Evolutionary conservation across 352 stramenopile genomes (phyloP).

Genomic region (Pythium plurisporium): DNA sequence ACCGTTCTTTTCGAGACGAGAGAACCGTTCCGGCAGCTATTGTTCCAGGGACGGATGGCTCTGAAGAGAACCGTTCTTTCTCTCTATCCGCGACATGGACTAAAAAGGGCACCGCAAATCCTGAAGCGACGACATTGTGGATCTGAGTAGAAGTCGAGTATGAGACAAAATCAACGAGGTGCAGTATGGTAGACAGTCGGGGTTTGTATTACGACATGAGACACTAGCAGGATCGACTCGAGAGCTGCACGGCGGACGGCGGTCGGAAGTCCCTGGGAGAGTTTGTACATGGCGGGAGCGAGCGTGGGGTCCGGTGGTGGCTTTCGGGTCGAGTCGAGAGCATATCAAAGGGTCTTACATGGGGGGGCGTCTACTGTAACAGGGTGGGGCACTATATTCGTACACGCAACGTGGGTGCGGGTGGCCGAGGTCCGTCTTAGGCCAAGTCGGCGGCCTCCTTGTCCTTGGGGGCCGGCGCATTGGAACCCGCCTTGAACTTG

Average conservation of each 20-base stretch:
- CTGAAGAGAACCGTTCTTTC: not conserved
- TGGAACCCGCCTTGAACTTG: constrained; percentile 33
- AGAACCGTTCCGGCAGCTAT: no score
- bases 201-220: no score
- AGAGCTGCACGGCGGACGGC: no score
- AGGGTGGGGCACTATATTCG: constrained; percentile 1
- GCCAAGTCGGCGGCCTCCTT: constrained; percentile 29
- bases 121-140: not conserved
- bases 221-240: no score
- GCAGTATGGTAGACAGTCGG: no score
- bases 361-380: not conserved
- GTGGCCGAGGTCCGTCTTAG: constrained; percentile 20
- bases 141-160: no score
- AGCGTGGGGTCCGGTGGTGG: constrained; percentile 2
- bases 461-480: constrained; percentile 15
- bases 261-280: not conserved
- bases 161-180: no score
- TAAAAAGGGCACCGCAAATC: not conserved
- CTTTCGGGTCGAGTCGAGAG: not conserved
- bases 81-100: no score
- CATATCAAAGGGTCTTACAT: not conserved
- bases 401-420: not conserved
- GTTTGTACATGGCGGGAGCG: not conserved
- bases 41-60: not conserved
- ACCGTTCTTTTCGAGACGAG: no score